Evolutionary conservation across 2,329 filamentous ascomycete species (phyloP), one percentile per base, ranked within the genome.

Genomic region (Epichloe baconii): DNA sequence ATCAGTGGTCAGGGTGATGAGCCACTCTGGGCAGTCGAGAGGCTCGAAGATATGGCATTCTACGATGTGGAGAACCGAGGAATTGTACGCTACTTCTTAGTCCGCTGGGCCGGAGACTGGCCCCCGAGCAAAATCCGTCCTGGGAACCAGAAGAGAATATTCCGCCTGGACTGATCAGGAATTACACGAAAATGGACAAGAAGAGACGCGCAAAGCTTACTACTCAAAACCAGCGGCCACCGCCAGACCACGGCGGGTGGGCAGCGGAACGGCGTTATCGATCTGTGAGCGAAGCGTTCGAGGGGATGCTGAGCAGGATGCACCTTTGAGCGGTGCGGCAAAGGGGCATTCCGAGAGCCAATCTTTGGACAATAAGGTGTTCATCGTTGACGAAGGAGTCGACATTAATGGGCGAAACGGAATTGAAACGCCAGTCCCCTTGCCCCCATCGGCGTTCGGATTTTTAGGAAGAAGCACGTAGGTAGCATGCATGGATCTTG

Each of bases 131-230:
- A 58, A 79, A 81, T 50, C 75, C 76, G 0, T 75, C 77, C 0
- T 81, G 78, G 78, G 78, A 81, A 57, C 77, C 77, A 0, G 71
- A 74, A 54, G 68, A 69, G 3, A 77, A 79, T 49, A 69, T 81
- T 2, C 62, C 73, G 0, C 51, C 59, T 0, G 52, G 52, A 0
- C 58, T 79, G 40, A 64, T 78, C 1, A 63, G 61, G 6, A 63
- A 62, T 2, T 80, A 73, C 52, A 52, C 63, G 8, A 68, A 66
- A 47, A 56, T 57, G 12, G 49, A 44, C 3, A 63, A 56, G 19
- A 61, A 59, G 44, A 64, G 62, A 53, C 54, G 55, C 12, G 43
- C 49, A n/a, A 46, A 40, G 34, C 42, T 51, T 12, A 43, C 52
- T 35, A 26, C 44, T 3, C 19, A 36, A 52, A 50, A 47, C 42